Base-by-base conservation (phyloP, 140 eudicot genomes). In the Stevia rebaudiana region DNA sequence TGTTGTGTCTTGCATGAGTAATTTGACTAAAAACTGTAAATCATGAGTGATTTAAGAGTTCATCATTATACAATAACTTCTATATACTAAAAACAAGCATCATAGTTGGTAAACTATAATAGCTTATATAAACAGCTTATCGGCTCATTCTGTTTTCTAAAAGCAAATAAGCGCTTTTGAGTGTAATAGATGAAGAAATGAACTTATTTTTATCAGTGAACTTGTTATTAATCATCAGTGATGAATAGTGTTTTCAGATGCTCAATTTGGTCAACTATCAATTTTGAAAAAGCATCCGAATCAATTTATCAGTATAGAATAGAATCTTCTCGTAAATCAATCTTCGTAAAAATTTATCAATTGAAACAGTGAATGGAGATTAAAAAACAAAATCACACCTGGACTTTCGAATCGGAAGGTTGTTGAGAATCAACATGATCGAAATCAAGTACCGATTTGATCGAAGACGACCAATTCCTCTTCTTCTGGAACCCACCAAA, bases 371-470 rank as follows among this genome's bases (percentile, higher is more conserved):
- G 23, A 46, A 46, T 6, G 8, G 8, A 46, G 22, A 25, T 12
- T 7, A 44, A 21, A 10, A 0, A 13, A 12, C 11, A 41, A 28
- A 28, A 28, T 19, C 40, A 12, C 3, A 84, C 94, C 95, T 82
- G 71, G 12, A 55, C 70, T 54, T 77, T 80, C 0, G 75, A 65
- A 69, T 79, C 72, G 36, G 70, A 21, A 11, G 87, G 67, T 12
- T 63, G 74, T 23, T 54, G 67, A 33, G 65, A 52, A 10, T 11
- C 74, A 63, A 63, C 71, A 9, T 48, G 83, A 75, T 82, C 70
- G 47, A 82, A 76, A 66, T 87, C 89, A 73, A 84, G 78, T 60
- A 84, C 94, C 52, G 94, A 77, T 74, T 68, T 80, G 30, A 81
- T 72, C 21, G 84, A 74, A 18, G 42, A 23, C 16, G 82, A 74